Evolutionary conservation across 179 eudicot genomes (phyloP).

Genomic region (Drosera spatulata): DNA sequence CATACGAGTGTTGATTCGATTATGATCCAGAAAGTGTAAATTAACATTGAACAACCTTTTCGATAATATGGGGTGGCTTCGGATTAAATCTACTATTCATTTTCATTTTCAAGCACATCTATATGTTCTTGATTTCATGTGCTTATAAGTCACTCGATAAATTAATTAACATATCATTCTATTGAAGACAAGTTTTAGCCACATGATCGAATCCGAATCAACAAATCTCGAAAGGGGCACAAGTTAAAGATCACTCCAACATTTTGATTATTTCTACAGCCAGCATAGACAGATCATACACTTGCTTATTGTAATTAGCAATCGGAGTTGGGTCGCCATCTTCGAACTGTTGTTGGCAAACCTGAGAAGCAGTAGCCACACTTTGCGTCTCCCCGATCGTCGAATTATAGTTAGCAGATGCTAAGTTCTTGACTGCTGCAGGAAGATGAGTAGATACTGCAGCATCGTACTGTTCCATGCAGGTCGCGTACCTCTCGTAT

Average conservation of each 20-base stretch:
- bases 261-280: not conserved
- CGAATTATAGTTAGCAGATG: not conserved
- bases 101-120: no score
- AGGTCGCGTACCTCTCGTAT: slow-evolving; percentile 2
- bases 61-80: no score
- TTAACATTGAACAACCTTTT: no score
- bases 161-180: no score
- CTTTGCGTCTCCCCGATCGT: not conserved
- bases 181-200: no score
- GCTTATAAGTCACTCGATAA: no score
- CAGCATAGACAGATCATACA: not conserved
- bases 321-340: not conserved
- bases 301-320: not conserved
- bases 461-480: slow-evolving; percentile 3
- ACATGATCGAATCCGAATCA: no score
- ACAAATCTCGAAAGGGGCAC: no score
- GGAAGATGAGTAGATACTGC: slow-evolving; percentile 1
- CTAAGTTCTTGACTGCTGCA: not conserved
- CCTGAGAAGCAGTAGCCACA: not conserved
- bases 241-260: not conserved
- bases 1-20: no score
- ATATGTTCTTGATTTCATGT: no score
- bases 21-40: no score
- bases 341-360: not conserved
- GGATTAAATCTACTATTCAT: no score